Evolutionary conservation across 192 early-diverging fungal species (phyloP).

Genomic region (Backusella psychrophila): DNA sequence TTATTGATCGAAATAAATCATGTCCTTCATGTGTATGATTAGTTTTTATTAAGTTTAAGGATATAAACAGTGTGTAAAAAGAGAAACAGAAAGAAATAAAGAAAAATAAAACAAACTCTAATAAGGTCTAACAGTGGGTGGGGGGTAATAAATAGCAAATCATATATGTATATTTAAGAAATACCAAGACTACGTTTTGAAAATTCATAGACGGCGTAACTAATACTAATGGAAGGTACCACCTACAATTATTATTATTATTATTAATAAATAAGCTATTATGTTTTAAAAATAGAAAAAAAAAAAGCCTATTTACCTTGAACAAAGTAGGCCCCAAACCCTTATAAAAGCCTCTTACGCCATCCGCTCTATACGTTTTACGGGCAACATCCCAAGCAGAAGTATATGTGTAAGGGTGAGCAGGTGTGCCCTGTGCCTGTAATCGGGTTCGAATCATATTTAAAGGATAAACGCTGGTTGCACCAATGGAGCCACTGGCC

Average conservation of each 20-base stretch:
- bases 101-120: background rate
- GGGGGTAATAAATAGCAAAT: background rate
- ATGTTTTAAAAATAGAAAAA: background rate
- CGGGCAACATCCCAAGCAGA: conserved; percentile 58
- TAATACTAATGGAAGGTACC: conserved; percentile 71
- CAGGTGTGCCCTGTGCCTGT: conserved; percentile 78
- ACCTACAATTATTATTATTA: conserved; percentile 35
- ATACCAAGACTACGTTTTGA: conserved; percentile 47
- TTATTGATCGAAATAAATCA: background rate
- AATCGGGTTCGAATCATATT: conserved; percentile 69
- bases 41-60: background rate
- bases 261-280: background rate
- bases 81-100: background rate
- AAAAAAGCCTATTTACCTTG: conserved; percentile 46
- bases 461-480: conserved; percentile 69
- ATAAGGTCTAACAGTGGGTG: background rate
- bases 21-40: background rate
- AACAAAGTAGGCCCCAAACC: conserved; percentile 68
- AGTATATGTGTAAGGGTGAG: conserved; percentile 67
- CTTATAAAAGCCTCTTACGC: conserved; percentile 68
- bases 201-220: conserved; percentile 69
- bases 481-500: conserved; percentile 62
- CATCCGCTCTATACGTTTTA: conserved; percentile 60
- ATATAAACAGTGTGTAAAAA: background rate
- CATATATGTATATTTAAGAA: conserved; percentile 28